Percentiles rank a stretch among this genome's conserved stretches.
phyloP scores from a whole-genome alignment of 768 basidiomycete species.

The Suillus variegatus region DNA sequence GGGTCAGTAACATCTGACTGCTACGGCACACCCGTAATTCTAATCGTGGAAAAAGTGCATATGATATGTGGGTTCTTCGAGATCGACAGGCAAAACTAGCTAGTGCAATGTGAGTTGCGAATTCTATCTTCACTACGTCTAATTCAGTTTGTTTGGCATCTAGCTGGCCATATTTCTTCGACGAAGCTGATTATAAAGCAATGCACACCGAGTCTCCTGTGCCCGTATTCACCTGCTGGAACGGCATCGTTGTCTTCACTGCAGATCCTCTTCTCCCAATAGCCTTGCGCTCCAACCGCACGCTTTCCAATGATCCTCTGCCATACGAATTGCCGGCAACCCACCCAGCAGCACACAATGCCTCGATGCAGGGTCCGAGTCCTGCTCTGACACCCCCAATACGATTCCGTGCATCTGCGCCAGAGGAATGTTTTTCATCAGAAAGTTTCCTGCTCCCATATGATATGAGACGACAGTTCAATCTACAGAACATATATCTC shows the following conservation, averaged over 20 bases:
- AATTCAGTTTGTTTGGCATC: not conserved
- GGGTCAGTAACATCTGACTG: conserved; percentile 23
- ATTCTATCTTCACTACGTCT: not conserved
- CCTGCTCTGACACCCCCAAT: conserved; percentile 35
- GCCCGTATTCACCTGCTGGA: conserved; percentile 49
- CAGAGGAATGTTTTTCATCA: conserved; percentile 36
- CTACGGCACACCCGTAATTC: not conserved
- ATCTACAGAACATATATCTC: conserved; percentile 36
- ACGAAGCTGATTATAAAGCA: conserved; percentile 35
- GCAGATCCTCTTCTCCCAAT: conserved; percentile 44
- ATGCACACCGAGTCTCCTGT: conserved; percentile 40
- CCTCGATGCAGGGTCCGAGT: conserved; percentile 19
- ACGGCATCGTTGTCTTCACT: conserved; percentile 42
- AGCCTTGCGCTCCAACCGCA: conserved; percentile 36
- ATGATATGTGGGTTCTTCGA: conserved; percentile 41
- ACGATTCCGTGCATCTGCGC: conserved; percentile 30
- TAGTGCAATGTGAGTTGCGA: conserved; percentile 8
- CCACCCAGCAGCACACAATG: conserved; percentile 28
- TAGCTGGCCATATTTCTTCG: conserved; percentile 45
- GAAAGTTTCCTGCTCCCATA: conserved; percentile 46
- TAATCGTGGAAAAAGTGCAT: conserved; percentile 24
- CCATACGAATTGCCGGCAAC: conserved; percentile 26
- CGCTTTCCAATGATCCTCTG: conserved; percentile 35
- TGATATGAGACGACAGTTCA: conserved; percentile 43
- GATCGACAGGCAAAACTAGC: conserved; percentile 34